A percentile compares a stretch with the other conserved stretches of the same genome.
Conservation (phyloP, 495 filamentous ascomycete species). For the Beverwykella pulmonaria region DNA sequence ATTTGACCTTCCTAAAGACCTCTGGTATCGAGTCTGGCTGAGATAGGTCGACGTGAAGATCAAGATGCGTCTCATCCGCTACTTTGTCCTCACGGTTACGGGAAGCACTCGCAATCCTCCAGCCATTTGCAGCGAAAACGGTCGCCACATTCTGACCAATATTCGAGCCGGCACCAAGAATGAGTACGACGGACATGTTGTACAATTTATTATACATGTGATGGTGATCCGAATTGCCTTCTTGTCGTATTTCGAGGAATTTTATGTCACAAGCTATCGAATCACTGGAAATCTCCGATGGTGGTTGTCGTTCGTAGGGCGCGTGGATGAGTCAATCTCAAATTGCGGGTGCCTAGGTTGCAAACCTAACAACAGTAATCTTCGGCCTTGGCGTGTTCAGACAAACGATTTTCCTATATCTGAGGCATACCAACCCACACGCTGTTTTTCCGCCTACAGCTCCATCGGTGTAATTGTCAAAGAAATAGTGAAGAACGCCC, state of each 20-base stretch:
- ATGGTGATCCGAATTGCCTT: too few relatives aligned
- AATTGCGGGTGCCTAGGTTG: not conserved
- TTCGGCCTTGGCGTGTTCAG: not conserved
- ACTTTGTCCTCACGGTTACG: constrained; percentile 46
- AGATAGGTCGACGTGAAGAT: too few relatives aligned
- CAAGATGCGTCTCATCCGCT: too few relatives aligned
- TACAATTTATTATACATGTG: too few relatives aligned
- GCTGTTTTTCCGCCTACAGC: constrained; percentile 4
- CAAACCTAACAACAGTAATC: not conserved
- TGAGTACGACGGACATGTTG: constrained; percentile 49
- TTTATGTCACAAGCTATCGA: not conserved
- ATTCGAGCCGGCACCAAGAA: constrained; percentile 52
- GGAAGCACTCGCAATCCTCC: constrained; percentile 50
- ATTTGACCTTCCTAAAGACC: constrained; percentile 50
- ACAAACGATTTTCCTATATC: not conserved
- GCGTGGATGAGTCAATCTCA: not conserved
- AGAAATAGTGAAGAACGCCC: not conserved
- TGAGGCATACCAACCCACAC: constrained; percentile 1
- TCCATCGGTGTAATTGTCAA: not conserved
- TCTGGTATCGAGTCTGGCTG: too few relatives aligned
- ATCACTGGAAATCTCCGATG: not conserved
- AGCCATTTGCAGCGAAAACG: constrained; percentile 52
- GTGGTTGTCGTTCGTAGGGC: not conserved
- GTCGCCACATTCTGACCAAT: constrained; percentile 45
- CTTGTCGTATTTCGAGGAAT: not conserved